Conservation (phyloP, 192 early-diverging fungal species). For the Obelidium mucronatum region DNA sequence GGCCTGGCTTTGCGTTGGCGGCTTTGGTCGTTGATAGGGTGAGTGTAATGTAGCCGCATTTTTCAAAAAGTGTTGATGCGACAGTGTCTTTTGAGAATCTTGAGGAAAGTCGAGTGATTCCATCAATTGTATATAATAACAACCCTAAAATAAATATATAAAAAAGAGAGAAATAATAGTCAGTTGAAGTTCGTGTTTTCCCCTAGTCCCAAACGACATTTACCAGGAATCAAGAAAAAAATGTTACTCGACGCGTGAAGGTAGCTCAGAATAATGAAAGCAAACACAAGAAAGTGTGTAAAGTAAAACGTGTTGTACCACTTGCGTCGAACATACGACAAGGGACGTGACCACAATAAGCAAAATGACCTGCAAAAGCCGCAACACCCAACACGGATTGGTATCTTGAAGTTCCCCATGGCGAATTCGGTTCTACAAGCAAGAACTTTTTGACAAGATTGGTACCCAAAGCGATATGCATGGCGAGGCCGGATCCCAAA, state of each 20-base stretch:
- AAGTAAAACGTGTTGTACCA: conserved; percentile 38
- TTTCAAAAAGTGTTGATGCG: conserved; percentile 55
- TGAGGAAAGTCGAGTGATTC: conserved; percentile 64
- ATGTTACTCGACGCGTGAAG: conserved; percentile 15
- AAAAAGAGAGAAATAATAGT: conserved; percentile 6
- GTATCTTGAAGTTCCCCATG: background rate
- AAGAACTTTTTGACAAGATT: background rate
- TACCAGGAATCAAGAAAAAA: conserved; percentile 27
- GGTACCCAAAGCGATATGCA: background rate
- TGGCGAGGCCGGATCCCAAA: background rate
- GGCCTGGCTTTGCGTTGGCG: conserved; percentile 56
- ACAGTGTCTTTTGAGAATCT: conserved; percentile 58
- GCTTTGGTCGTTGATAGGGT: conserved; percentile 62
- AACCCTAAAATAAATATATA: conserved; percentile 45
- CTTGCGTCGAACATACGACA: conserved; percentile 29
- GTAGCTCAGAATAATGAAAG: conserved; percentile 25
- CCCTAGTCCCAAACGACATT: no score
- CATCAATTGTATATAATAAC: conserved; percentile 69
- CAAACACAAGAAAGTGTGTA: conserved; percentile 33
- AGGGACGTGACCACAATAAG: conserved; percentile 28
- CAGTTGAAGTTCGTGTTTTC: background rate
- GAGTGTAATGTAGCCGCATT: conserved; percentile 70
- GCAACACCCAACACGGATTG: conserved; percentile 25
- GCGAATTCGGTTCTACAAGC: background rate
- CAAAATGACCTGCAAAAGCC: conserved; percentile 7